A percentile compares a stretch with the other conserved stretches of the same genome.
Evolutionary conservation across 2,329 filamentous ascomycete genomes (phyloP).

Genomic region (Alternaria alternata): DNA sequence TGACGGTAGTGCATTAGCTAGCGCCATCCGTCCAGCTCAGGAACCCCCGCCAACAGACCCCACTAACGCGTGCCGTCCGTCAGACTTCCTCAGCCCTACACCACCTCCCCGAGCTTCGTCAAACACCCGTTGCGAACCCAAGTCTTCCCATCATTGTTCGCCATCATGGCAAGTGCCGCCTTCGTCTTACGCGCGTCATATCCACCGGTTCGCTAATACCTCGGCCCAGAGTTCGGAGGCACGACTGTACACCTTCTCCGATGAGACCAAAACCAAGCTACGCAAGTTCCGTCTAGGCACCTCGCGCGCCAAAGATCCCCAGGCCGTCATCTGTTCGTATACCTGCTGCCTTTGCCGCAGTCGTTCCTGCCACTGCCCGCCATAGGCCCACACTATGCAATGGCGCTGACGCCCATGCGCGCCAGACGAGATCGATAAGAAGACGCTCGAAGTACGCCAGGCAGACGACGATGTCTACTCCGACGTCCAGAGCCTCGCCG

Average conservation of each 20-base stretch:
- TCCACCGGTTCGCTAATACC: slow-evolving; percentile 13
- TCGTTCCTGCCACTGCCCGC: slow-evolving; percentile 6
- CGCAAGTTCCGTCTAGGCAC: slow-evolving; percentile 94
- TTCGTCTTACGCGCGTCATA: background rate
- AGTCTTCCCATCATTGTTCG: background rate
- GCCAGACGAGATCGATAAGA: slow-evolving; percentile 87
- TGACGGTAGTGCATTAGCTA: slow-evolving; percentile 19
- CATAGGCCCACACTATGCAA: slow-evolving; percentile 2
- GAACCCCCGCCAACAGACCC: slow-evolving; percentile 19
- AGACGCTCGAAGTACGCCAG: slow-evolving; percentile 86
- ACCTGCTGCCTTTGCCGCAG: slow-evolving; percentile 1
- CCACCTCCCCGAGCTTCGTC: slow-evolving; percentile 9
- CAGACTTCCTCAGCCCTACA: slow-evolving; percentile 32
- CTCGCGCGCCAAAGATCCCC: slow-evolving; percentile 82
- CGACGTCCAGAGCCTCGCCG: slow-evolving; percentile 79
- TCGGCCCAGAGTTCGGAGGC: slow-evolving; percentile 74
- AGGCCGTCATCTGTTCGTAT: slow-evolving; percentile 90
- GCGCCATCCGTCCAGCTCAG: slow-evolving; percentile 18
- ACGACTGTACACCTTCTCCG: slow-evolving; percentile 89
- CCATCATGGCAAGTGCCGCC: slow-evolving; percentile 31
- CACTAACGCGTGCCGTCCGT: slow-evolving; percentile 13
- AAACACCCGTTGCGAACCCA: slow-evolving; percentile 15
- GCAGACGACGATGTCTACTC: slow-evolving; percentile 84
- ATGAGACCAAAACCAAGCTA: slow-evolving; percentile 86
- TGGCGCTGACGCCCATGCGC: slow-evolving; percentile 40